These are phyloP conservation scores for Serendipita sp. DNA, from an alignment of 768 basidiomycete genomes.

Conservation along the genomic window DNA sequence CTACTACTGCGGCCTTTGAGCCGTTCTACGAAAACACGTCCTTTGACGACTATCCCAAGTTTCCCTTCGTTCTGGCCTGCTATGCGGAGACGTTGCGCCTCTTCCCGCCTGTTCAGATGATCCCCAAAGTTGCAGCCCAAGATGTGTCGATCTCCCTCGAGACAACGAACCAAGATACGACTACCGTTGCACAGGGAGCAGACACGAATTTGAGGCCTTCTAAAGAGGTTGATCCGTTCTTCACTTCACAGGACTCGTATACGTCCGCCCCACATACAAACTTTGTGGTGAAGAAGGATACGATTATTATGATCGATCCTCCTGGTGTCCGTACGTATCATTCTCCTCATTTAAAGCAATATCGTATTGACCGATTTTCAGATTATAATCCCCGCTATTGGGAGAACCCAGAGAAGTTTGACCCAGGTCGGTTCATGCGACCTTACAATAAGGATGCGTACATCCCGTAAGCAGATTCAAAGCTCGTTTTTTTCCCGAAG, in stretches of 20 bases:
- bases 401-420: constrained; percentile 4
- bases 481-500: too few relatives aligned
- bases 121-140: background rate
- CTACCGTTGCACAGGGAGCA: background rate
- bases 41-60: constrained; percentile 1
- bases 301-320: background rate
- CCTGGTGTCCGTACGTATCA: constrained; percentile 1
- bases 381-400: constrained; percentile 4
- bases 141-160: background rate
- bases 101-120: constrained; percentile 5
- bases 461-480: background rate
- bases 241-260: background rate
- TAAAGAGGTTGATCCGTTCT: background rate
- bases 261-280: background rate
- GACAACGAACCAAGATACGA: background rate
- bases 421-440: constrained; percentile 1
- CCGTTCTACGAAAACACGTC: background rate
- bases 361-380: background rate
- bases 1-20: background rate
- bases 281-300: constrained; percentile 1
- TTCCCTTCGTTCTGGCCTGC: background rate
- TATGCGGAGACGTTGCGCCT: background rate
- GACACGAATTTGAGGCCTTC: background rate
- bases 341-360: too few relatives aligned
- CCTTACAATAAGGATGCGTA: constrained; percentile 1